Evolutionary conservation across 495 filamentous ascomycete genomes (phyloP).

Genomic region (Penicillium taxi): DNA sequence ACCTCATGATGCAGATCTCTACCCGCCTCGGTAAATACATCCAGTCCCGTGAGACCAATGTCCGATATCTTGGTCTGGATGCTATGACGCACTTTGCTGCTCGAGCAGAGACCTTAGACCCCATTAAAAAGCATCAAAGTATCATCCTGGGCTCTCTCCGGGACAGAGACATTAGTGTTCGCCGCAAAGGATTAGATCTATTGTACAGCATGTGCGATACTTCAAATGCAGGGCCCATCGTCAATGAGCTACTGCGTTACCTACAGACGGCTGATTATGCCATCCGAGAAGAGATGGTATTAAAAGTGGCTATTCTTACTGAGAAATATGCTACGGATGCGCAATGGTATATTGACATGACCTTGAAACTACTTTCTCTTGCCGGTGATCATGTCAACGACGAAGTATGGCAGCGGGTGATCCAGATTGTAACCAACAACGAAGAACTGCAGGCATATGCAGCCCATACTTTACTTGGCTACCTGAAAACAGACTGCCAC

Average conservation of each 20-base stretch:
- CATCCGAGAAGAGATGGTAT: conserved; percentile 96
- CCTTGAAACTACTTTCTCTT: conserved; percentile 86
- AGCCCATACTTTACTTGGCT: conserved; percentile 80
- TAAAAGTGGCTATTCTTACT: conserved; percentile 96
- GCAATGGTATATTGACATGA: conserved; percentile 99
- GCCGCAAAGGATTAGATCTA: conserved; percentile 89
- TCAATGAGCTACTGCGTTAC: conserved; percentile 88
- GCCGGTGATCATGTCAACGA: conserved; percentile 98
- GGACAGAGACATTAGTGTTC: conserved; percentile 94
- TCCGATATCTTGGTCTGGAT: conserved; percentile 92
- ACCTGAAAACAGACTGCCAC: conserved; percentile 88
- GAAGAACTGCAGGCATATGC: conserved; percentile 97
- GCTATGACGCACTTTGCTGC: conserved; percentile 98
- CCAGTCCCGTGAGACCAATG: conserved; percentile 92
- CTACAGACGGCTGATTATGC: conserved; percentile 95
- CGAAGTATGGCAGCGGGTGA: conserved; percentile 98
- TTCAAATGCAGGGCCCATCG: conserved; percentile 83
- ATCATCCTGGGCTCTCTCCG: conserved; percentile 91
- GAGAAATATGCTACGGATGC: conserved; percentile 98
- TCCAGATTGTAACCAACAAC: conserved; percentile 99
- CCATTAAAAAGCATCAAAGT: conserved; percentile 95
- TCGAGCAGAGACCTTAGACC: conserved; percentile 86
- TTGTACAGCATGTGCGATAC: conserved; percentile 99
- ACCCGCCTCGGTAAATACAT: conserved; percentile 91
- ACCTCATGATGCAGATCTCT: conserved; percentile 96